Conservation (phyloP, 306 rosid species). For the Quercus rubra region DNA sequence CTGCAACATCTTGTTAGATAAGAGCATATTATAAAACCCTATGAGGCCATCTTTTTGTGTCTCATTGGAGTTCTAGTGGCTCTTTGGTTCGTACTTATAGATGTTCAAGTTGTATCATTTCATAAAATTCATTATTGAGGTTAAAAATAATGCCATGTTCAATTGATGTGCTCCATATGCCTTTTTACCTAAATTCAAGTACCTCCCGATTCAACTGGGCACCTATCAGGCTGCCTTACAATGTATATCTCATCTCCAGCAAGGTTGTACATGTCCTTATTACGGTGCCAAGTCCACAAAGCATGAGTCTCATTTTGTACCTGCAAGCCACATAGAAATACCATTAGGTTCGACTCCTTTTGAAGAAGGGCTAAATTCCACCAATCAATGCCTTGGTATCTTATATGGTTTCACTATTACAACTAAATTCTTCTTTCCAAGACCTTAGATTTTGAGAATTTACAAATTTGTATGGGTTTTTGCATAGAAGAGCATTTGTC, state of each 20-base stretch:
- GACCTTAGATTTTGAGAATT: not conserved
- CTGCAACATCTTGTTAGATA: not conserved
- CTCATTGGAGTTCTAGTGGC: not conserved
- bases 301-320: slow-evolving; percentile 88
- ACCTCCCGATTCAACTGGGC: slow-evolving; percentile 36
- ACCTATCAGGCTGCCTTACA: slow-evolving; percentile 73
- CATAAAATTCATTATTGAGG: not conserved
- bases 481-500: not conserved
- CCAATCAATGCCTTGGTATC: not conserved
- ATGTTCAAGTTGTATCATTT: not conserved
- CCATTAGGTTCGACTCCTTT: slow-evolving; percentile 13
- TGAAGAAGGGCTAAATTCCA: not conserved
- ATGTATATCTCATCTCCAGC: slow-evolving; percentile 75
- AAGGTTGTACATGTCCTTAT: slow-evolving; percentile 52
- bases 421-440: not conserved
- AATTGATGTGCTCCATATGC: not conserved
- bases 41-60: not conserved
- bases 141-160: not conserved
- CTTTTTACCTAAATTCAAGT: slow-evolving; percentile 17
- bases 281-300: slow-evolving; percentile 87
- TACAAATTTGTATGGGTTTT: not conserved
- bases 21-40: not conserved
- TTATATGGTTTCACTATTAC: not conserved
- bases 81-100: not conserved
- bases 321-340: slow-evolving; percentile 33